phyloP scores from a whole-genome alignment of 208 protist species.

The Acanthamoeba culbertsoni region DNA sequence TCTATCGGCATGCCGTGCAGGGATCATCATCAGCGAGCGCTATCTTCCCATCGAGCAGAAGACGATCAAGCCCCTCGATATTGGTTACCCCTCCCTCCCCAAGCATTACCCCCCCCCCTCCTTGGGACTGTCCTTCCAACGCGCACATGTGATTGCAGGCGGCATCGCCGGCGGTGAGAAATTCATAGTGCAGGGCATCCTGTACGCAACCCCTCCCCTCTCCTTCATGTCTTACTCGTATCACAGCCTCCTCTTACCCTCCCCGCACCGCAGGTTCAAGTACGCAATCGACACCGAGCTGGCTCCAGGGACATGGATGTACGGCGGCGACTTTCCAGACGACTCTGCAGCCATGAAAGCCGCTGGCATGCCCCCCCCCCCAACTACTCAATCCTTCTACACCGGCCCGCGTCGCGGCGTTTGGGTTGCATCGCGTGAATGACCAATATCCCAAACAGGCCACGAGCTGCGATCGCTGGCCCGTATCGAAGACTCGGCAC shows the following conservation, averaged over 20 bases:
- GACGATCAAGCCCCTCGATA: slow-evolving; percentile 59
- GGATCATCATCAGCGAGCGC: slow-evolving; percentile 72
- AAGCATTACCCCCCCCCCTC: no score
- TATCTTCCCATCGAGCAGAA: slow-evolving; percentile 60
- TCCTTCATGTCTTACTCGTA: no score
- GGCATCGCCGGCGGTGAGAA: slow-evolving; percentile 67
- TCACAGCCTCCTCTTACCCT: neutral
- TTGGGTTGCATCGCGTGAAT: no score
- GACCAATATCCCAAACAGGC: no score
- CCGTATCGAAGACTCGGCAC: neutral
- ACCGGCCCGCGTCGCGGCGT: no score
- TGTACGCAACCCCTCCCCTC: no score
- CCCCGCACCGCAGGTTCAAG: neutral
- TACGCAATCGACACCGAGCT: slow-evolving; percentile 32
- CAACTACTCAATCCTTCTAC: no score
- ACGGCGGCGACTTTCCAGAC: slow-evolving; percentile 35
- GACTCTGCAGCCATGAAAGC: slow-evolving; percentile 35
- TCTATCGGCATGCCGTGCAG: no score
- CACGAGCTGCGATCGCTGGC: slow-evolving; percentile 32
- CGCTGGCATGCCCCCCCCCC: neutral
- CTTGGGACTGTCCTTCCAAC: no score
- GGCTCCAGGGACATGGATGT: slow-evolving; percentile 2
- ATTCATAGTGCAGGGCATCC: slow-evolving; percentile 56
- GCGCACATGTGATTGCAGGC: no score
- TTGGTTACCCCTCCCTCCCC: no score